A percentile compares a stretch with the other conserved stretches of the same genome.
phyloP scores from a whole-genome alignment of 441 rosid species.

The Jatropha podagrica region DNA sequence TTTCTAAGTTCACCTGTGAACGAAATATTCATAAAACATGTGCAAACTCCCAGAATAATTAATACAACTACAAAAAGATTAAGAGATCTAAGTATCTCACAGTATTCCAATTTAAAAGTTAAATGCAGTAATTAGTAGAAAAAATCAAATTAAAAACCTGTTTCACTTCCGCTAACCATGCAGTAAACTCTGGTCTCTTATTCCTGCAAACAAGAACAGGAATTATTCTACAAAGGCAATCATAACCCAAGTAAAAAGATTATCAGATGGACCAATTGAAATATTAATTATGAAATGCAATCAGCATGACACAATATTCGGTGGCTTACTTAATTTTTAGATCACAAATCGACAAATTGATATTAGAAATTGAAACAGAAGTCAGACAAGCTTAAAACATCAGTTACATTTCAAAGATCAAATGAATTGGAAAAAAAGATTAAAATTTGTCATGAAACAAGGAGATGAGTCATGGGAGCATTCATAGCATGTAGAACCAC shows the following conservation, averaged over 20 bases:
- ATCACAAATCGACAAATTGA: not conserved
- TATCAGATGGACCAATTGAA: not conserved
- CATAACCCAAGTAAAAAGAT: not conserved
- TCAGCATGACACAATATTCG: not conserved
- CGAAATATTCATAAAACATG: slow-evolving; percentile 1
- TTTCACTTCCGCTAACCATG: slow-evolving; percentile 92
- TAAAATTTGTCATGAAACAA: not conserved
- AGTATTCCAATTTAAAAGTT: not conserved
- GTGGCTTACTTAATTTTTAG: not conserved
- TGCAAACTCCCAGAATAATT: not conserved
- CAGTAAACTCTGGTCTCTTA: slow-evolving; percentile 98
- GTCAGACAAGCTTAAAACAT: not conserved
- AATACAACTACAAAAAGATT: not conserved
- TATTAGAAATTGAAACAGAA: not conserved
- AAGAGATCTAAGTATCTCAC: not conserved
- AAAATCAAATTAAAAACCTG: slow-evolving; percentile 43
- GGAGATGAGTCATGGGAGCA: not conserved
- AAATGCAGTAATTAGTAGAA: not conserved
- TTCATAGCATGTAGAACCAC: slow-evolving; percentile 1
- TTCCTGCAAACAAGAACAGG: slow-evolving; percentile 48
- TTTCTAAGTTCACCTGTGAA: slow-evolving; percentile 81
- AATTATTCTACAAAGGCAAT: not conserved
- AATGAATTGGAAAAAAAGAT: not conserved
- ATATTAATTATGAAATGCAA: not conserved
- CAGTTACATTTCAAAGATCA: not conserved